These are phyloP conservation scores for Escovopsis sp. DNA, from an alignment of 2,329 filamentous ascomycete species.

Conservation along the genomic window DNA sequence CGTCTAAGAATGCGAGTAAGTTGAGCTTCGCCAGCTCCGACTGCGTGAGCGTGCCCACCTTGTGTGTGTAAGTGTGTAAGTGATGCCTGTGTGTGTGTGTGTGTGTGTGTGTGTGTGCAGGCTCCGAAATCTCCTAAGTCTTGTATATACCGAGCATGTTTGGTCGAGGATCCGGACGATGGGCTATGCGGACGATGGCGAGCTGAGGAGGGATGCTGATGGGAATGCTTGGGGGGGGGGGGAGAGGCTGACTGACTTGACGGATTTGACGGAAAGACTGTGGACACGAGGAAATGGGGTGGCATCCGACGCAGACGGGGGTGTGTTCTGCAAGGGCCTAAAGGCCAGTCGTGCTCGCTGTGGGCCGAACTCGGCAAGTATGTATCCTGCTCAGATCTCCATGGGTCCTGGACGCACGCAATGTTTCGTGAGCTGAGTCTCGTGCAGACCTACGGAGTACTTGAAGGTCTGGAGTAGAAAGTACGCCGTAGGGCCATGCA, in stretches of 20 bases:
- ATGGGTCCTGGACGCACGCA: too few relatives aligned
- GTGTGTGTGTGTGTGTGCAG: too few relatives aligned
- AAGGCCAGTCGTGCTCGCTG: background rate
- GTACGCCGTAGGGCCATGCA: background rate
- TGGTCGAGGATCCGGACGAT: too few relatives aligned
- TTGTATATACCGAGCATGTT: too few relatives aligned
- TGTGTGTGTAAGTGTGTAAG: too few relatives aligned
- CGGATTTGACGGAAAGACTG: background rate
- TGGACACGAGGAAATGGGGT: background rate
- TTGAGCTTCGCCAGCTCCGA: background rate
- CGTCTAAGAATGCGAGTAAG: background rate
- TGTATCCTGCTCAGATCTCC: too few relatives aligned
- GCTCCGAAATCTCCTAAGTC: too few relatives aligned
- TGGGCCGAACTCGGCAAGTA: too few relatives aligned
- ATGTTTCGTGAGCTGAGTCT: slow-evolving; percentile 2
- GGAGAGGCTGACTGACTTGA: background rate
- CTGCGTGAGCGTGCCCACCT: background rate
- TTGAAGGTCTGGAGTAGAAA: background rate
- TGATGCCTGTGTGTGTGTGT: too few relatives aligned
- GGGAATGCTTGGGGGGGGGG: background rate
- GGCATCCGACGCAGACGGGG: background rate
- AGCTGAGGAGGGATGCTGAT: background rate
- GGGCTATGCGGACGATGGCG: background rate
- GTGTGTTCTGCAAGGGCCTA: background rate
- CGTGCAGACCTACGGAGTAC: too few relatives aligned